Evolutionary conservation across 1,284 basidiomycete species (phyloP).

Genomic region (Ceratobasidium theobromae): DNA sequence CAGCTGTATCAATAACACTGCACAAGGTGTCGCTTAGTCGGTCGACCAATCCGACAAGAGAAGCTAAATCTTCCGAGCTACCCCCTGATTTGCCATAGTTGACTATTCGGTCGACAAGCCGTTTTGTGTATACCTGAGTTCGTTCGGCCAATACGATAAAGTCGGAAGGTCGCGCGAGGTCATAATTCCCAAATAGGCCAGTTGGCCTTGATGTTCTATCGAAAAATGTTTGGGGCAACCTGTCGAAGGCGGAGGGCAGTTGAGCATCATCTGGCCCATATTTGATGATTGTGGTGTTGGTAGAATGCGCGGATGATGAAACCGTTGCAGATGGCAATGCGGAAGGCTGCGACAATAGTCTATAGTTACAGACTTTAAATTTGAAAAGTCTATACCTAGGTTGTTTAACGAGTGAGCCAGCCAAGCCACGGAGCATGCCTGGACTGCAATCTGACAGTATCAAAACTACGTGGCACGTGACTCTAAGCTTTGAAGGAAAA

Average conservation of each 20-base stretch:
- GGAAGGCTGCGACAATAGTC: neutral
- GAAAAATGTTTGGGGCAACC: neutral
- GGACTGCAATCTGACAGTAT: neutral
- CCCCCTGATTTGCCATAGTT: slow-evolving; percentile 59
- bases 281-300: neutral
- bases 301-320: neutral
- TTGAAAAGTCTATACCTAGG: neutral
- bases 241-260: slow-evolving; percentile 15
- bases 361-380: neutral
- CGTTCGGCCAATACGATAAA: slow-evolving; percentile 55
- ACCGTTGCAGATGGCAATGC: neutral
- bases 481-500: neutral
- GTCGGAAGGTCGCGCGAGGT: slow-evolving; percentile 31
- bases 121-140: slow-evolving; percentile 69
- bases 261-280: slow-evolving; percentile 23
- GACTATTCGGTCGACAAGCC: slow-evolving; percentile 73
- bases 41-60: slow-evolving; percentile 55
- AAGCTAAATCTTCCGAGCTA: slow-evolving; percentile 69
- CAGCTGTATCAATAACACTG: slow-evolving; percentile 94
- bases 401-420: neutral
- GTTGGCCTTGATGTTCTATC: slow-evolving; percentile 10
- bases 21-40: slow-evolving; percentile 93
- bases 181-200: slow-evolving; percentile 36
- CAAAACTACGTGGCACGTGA: neutral
- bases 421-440: slow-evolving; percentile 10